These are phyloP conservation scores for Aspergillus sclerotialis DNA, from an alignment of 2,329 filamentous ascomycete species.

Conservation along the genomic window DNA sequence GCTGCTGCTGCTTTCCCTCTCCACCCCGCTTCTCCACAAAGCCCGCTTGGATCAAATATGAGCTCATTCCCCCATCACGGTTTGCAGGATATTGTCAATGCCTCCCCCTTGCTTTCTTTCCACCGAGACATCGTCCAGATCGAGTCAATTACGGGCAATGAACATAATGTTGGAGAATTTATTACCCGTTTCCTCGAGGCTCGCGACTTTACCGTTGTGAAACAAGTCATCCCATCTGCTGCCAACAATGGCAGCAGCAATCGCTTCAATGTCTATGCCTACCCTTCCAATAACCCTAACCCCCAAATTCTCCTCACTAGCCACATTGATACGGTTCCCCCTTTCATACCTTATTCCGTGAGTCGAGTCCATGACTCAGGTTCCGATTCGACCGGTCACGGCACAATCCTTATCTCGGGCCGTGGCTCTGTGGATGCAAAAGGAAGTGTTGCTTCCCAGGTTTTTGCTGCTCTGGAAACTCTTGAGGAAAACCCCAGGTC, in stretches of 20 bases:
- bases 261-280: conserved; percentile 74
- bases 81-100: conserved; percentile 31
- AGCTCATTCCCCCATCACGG: conserved; percentile 5
- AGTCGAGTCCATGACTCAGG: conserved; percentile 37
- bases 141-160: conserved; percentile 63
- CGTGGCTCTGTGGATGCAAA: conserved; percentile 43
- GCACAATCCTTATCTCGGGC: conserved; percentile 34
- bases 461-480: conserved; percentile 40
- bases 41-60: background rate
- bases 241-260: conserved; percentile 12
- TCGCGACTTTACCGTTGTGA: conserved; percentile 57
- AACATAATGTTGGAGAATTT: conserved; percentile 61
- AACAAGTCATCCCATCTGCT: conserved; percentile 33
- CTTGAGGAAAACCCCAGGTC: conserved; percentile 31
- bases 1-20: conserved; percentile 20
- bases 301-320: conserved; percentile 49
- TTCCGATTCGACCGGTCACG: conserved; percentile 3
- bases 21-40: conserved; percentile 5
- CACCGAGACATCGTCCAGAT: conserved; percentile 70
- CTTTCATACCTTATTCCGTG: conserved; percentile 44
- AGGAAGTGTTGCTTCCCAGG: conserved; percentile 38
- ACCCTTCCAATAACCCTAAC: conserved; percentile 15
- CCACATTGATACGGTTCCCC: conserved; percentile 68
- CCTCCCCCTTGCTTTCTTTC: conserved; percentile 56
- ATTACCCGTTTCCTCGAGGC: conserved; percentile 59